phyloP scores from a whole-genome alignment of 202 grass and related monocot species.

The Carex arenaria region DNA sequence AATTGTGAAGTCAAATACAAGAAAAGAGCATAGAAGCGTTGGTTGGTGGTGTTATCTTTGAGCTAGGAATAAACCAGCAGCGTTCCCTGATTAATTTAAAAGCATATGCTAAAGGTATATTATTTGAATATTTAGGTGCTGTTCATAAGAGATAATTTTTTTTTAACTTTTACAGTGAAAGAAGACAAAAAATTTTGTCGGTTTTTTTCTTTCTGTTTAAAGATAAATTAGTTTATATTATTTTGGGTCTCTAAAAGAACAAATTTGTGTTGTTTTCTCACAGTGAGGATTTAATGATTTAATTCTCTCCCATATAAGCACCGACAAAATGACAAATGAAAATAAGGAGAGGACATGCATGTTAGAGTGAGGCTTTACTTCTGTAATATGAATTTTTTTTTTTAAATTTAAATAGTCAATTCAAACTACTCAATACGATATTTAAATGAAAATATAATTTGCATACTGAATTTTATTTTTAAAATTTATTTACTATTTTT shows the following conservation, averaged over 20 bases:
- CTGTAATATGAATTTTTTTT: too few species aligned
- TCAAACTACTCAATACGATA: too few species aligned
- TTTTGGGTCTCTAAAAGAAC: too few species aligned
- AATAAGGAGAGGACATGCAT: background rate
- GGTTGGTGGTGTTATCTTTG: background rate
- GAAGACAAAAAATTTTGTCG: too few species aligned
- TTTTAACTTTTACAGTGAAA: background rate
- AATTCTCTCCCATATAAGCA: background rate
- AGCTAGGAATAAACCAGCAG: background rate
- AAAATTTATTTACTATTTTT: too few species aligned
- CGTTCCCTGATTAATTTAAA: background rate
- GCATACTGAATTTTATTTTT: too few species aligned
- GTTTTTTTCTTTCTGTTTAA: background rate
- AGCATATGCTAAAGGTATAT: background rate
- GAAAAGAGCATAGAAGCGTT: background rate
- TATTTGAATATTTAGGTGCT: too few species aligned
- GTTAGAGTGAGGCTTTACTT: too few species aligned
- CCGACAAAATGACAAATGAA: background rate
- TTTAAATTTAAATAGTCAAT: too few species aligned
- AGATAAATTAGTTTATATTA: too few species aligned
- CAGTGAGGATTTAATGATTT: background rate
- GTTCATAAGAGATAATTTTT: background rate
- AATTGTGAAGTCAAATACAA: constrained; percentile 13
- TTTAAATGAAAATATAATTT: too few species aligned
- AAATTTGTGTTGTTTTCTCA: background rate